These are phyloP conservation scores for Wolfiporia cocos DNA, from an alignment of 1,284 basidiomycete genomes.

Conservation along the genomic window DNA sequence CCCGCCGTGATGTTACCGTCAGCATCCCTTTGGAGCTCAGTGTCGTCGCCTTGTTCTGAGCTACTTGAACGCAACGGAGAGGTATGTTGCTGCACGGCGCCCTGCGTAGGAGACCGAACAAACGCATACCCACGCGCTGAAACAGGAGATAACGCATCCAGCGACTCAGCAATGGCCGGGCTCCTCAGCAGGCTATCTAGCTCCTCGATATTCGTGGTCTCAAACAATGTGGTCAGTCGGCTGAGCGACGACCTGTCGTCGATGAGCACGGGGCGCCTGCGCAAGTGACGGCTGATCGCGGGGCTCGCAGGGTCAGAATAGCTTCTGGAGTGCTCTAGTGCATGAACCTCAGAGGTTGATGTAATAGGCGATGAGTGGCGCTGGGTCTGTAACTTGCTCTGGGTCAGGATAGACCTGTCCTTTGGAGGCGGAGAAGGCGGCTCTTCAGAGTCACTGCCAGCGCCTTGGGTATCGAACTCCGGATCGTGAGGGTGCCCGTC, in stretches of 20 bases:
- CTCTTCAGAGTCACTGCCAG: conserved; percentile 7
- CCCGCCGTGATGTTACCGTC: conserved; percentile 60
- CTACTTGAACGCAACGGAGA: no score
- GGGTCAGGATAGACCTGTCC: conserved; percentile 26
- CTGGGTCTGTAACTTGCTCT: conserved; percentile 8
- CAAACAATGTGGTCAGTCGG: conserved; percentile 35
- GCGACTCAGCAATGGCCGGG: conserved; percentile 22
- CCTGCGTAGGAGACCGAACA: no score
- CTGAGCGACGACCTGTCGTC: conserved; percentile 35
- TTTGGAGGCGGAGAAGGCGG: conserved; percentile 40
- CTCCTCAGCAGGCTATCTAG: conserved; percentile 27
- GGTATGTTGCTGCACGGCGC: no score
- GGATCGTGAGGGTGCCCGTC: conserved; percentile 12
- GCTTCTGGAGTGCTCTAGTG: conserved; percentile 6
- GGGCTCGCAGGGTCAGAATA: conserved; percentile 10
- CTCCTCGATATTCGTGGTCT: conserved; percentile 30
- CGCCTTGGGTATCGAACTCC: no score
- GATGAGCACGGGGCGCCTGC: conserved; percentile 31
- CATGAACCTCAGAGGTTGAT: conserved; percentile 34
- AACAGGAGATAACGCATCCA: not conserved
- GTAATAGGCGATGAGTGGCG: conserved; percentile 37
- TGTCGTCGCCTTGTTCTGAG: conserved; percentile 32
- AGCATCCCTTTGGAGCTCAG: conserved; percentile 50
- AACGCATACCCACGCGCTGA: no score
- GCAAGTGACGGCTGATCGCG: conserved; percentile 17